Evolutionary conservation across 805 yeast genomes (phyloP).

Genomic region (Metschnikowia bowlesiae): DNA sequence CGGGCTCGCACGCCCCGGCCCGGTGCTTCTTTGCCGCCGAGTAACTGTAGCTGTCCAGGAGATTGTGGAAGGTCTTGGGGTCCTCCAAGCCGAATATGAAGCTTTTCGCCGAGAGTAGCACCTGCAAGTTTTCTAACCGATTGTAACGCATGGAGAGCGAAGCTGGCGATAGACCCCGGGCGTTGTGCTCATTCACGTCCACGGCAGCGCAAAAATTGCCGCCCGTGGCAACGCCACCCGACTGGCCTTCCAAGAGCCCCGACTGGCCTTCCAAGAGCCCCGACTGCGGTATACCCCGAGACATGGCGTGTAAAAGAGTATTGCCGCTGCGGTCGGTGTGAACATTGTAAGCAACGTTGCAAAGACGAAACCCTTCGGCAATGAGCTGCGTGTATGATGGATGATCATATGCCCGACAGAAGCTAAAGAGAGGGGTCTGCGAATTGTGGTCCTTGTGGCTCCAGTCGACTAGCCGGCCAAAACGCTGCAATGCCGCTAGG

Average conservation of each 20-base stretch:
- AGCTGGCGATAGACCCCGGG: slow-evolving; percentile 60
- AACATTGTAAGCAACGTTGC: slow-evolving; percentile 50
- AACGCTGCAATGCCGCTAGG: slow-evolving; percentile 41
- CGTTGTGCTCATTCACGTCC: slow-evolving; percentile 56
- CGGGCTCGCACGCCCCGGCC: slow-evolving; percentile 12
- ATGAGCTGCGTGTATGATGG: slow-evolving; percentile 52
- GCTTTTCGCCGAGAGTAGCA: slow-evolving; percentile 46
- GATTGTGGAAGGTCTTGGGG: slow-evolving; percentile 29
- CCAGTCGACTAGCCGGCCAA: slow-evolving; percentile 72
- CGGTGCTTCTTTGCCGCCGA: slow-evolving; percentile 23
- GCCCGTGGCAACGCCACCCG: slow-evolving; percentile 12
- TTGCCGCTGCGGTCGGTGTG: slow-evolving; percentile 76
- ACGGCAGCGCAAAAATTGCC: slow-evolving; percentile 16
- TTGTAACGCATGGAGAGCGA: slow-evolving; percentile 68
- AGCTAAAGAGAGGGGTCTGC: slow-evolving; percentile 74
- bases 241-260: slow-evolving; percentile 22
- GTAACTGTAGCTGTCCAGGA: slow-evolving; percentile 36
- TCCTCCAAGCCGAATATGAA: slow-evolving; percentile 37
- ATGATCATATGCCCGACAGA: slow-evolving; percentile 80
- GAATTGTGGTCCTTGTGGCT: slow-evolving; percentile 54
- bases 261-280: slow-evolving; percentile 22
- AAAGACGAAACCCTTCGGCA: slow-evolving; percentile 35
- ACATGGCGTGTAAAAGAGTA: slow-evolving; percentile 68
- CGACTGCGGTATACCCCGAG: slow-evolving; percentile 40
- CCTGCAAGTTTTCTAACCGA: slow-evolving; percentile 53